These are phyloP conservation scores for Microcera coccophila DNA, from an alignment of 2,329 filamentous ascomycete species.

Conservation along the genomic window DNA sequence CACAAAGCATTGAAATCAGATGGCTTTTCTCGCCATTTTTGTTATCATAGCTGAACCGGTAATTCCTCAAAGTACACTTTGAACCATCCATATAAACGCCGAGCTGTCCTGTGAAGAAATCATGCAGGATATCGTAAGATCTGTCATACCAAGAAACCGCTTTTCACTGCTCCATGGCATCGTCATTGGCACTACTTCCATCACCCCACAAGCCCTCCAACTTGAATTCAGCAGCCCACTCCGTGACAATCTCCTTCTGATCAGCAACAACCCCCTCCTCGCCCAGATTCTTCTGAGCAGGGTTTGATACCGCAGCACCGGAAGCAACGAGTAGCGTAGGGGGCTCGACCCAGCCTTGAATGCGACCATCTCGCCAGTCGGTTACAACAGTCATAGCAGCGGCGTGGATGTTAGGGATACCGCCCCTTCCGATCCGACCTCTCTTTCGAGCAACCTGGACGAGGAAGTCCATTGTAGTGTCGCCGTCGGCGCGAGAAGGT, in stretches of 20 bases:
- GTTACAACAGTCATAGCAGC: slow-evolving; percentile 91
- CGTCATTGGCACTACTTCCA: slow-evolving; percentile 36
- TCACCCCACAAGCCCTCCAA: slow-evolving; percentile 89
- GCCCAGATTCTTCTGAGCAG: slow-evolving; percentile 36
- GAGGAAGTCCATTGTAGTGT: slow-evolving; percentile 84
- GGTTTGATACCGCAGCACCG: slow-evolving; percentile 26
- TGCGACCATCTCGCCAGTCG: slow-evolving; percentile 94
- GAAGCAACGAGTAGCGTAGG: slow-evolving; percentile 60
- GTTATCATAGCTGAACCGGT: too few relatives aligned
- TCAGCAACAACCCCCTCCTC: slow-evolving; percentile 52
- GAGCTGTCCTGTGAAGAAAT: slow-evolving; percentile 29
- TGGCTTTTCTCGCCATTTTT: too few relatives aligned
- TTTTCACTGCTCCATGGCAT: slow-evolving; percentile 51
- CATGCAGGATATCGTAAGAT: slow-evolving; percentile 25
- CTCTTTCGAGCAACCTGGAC: slow-evolving; percentile 93
- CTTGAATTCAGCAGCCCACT: slow-evolving; percentile 94
- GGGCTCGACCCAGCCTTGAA: slow-evolving; percentile 85
- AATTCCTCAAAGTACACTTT: too few relatives aligned
- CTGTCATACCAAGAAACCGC: slow-evolving; percentile 23
- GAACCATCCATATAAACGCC: slow-evolving; percentile 33
- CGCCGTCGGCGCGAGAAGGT: slow-evolving; percentile 60
- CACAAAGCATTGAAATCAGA: too few relatives aligned
- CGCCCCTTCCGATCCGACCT: slow-evolving; percentile 81
- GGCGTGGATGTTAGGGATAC: slow-evolving; percentile 80
- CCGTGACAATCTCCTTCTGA: slow-evolving; percentile 82